Conservation (phyloP, 768 basidiomycete genomes). For the Lenzites betulinus region DNA sequence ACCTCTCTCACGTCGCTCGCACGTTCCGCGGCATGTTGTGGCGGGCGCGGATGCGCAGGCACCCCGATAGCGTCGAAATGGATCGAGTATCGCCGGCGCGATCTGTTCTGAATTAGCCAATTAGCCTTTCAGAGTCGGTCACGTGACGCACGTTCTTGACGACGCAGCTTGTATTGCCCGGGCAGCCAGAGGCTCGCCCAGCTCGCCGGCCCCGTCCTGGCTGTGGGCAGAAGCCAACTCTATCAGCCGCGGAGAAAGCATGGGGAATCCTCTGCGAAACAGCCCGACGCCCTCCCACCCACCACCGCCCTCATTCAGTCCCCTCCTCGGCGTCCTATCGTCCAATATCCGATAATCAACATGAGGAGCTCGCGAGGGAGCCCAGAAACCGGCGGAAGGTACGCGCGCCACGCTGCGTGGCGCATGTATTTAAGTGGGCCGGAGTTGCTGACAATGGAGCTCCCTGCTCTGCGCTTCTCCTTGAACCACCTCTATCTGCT, state of each 20-base stretch:
- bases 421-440: background rate
- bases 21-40: conserved; percentile 10
- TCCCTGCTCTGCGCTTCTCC: background rate
- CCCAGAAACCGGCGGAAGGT: background rate
- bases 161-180: conserved; percentile 9
- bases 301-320: conserved; percentile 10
- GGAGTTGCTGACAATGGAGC: background rate
- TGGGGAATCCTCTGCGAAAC: conserved; percentile 24
- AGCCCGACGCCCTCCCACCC: conserved; percentile 19
- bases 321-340: conserved; percentile 11
- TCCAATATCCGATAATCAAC: conserved; percentile 18
- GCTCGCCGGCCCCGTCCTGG: conserved; percentile 11
- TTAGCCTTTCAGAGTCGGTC: conserved; percentile 22
- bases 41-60: conserved; percentile 6
- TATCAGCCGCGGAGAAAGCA: conserved; percentile 20
- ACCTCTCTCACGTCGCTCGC: conserved; percentile 5
- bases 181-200: background rate
- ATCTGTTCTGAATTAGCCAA: conserved; percentile 18
- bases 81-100: conserved; percentile 10
- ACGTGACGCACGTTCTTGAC: conserved; percentile 17
- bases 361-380: conserved; percentile 8
- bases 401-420: background rate
- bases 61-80: conserved; percentile 15
- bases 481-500: background rate
- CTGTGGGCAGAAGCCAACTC: conserved; percentile 16